Percentiles rank a stretch among this genome's conserved stretches.
Conservation (phyloP, 257 asterid genomes). For the Solanum medicagineum region DNA sequence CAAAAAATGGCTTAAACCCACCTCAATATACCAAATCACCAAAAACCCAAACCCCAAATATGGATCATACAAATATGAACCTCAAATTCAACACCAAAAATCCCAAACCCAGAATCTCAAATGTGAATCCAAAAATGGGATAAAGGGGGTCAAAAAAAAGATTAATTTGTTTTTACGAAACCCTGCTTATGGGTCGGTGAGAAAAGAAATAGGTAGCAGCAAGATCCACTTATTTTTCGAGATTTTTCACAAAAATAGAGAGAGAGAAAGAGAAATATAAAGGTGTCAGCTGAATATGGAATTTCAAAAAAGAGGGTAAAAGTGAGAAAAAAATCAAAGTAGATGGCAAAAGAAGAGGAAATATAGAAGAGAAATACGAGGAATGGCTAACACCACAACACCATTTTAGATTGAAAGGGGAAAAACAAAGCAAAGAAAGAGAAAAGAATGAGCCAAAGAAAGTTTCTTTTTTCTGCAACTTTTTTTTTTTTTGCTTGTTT, state of each 20-base stretch:
- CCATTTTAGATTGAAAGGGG: not conserved
- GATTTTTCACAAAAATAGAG: not conserved
- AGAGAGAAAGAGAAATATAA: constrained; percentile 1
- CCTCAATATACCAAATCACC: not conserved
- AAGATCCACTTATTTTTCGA: constrained; percentile 2
- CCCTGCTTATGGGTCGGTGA: not conserved
- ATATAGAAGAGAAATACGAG: constrained; percentile 29
- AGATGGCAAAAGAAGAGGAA: constrained; percentile 23
- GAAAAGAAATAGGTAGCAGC: not conserved
- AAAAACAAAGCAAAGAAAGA: not conserved
- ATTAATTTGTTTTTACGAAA: not conserved
- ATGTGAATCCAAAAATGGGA: not conserved
- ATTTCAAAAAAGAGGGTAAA: not conserved
- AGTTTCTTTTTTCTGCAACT: not conserved
- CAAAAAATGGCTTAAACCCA: not conserved
- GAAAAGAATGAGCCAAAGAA: not conserved
- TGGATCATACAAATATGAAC: not conserved
- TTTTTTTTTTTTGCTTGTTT: not conserved
- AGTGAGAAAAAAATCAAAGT: not conserved
- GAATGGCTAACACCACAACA: constrained; percentile 15
- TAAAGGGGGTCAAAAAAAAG: not conserved
- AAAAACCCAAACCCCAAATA: not conserved
- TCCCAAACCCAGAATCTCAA: not conserved
- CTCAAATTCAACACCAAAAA: not conserved
- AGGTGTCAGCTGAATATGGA: constrained; percentile 8